Evolutionary conservation across 441 rosid genomes (phyloP).

Genomic region (Mallotus japonicus): DNA sequence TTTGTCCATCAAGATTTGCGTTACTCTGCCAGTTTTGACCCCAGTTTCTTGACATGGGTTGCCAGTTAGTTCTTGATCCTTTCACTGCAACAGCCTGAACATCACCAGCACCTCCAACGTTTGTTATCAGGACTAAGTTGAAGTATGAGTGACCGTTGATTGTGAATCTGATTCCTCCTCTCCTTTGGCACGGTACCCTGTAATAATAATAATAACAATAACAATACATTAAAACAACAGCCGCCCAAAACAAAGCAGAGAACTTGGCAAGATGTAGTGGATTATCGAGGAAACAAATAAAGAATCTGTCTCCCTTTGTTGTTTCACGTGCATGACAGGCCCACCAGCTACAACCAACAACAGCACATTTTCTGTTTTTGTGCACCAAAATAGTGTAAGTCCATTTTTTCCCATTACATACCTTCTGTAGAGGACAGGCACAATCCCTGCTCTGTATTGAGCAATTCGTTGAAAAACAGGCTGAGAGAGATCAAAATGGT

Average conservation of each 20-base stretch:
- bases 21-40: constrained; percentile 66
- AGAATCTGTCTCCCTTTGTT: no score
- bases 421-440: constrained; percentile 51
- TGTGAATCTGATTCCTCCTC: constrained; percentile 50
- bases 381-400: no score
- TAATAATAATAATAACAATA: neutral
- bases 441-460: constrained; percentile 41
- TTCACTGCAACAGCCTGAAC: constrained; percentile 39
- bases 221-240: neutral
- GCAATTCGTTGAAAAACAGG: constrained; percentile 49
- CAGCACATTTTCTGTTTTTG: neutral
- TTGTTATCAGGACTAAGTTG: constrained; percentile 47
- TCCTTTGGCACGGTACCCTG: constrained; percentile 44
- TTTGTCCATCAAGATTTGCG: constrained; percentile 42
- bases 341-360: no score
- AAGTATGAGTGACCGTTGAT: constrained; percentile 50
- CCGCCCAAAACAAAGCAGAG: no score
- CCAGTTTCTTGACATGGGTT: constrained; percentile 52
- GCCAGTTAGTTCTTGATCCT: constrained; percentile 43
- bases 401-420: neutral
- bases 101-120: constrained; percentile 55
- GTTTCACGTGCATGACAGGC: no score
- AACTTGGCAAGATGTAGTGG: no score
- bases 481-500: constrained; percentile 51
- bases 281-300: no score